A percentile compares a stretch with the other conserved stretches of the same genome.
Conservation (phyloP, 495 filamentous ascomycete species). For the Venustampulla echinocandica region DNA sequence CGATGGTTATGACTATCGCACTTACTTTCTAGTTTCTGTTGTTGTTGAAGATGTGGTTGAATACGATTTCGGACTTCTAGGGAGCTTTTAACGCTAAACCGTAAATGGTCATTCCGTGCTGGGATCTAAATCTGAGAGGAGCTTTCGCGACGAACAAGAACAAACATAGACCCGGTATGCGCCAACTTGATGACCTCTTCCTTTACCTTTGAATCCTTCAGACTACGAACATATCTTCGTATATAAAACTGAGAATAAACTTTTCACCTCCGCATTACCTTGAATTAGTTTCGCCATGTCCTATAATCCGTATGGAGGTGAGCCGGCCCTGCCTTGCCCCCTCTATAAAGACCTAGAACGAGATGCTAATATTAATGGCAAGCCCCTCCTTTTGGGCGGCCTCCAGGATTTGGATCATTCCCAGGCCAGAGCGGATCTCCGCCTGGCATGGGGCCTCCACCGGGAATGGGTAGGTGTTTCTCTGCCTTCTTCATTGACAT, state of each 20-base stretch:
- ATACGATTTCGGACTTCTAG: constrained; percentile 12
- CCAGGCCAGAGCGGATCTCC: constrained; percentile 50
- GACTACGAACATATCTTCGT: too few species aligned
- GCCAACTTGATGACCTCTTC: too few species aligned
- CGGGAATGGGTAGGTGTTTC: constrained; percentile 73
- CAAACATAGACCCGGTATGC: too few species aligned
- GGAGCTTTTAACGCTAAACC: too few species aligned
- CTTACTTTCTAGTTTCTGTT: too few species aligned
- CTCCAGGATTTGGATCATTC: constrained; percentile 64
- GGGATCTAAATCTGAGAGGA: too few species aligned
- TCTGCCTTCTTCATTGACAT: constrained; percentile 11
- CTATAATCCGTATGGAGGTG: constrained; percentile 77
- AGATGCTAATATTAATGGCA: constrained; percentile 6
- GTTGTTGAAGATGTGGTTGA: constrained; percentile 1
- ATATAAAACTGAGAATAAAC: too few species aligned
- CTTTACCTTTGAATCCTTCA: too few species aligned
- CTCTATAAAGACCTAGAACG: neutral
- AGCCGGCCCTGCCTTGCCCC: constrained; percentile 23
- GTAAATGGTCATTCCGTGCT: too few species aligned
- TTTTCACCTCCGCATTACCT: too few species aligned
- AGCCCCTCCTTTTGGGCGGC: constrained; percentile 56
- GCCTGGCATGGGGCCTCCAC: constrained; percentile 65
- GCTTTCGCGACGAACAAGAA: too few species aligned
- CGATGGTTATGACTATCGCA: constrained; percentile 7
- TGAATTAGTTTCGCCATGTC: constrained; percentile 39